phyloP scores from a whole-genome alignment of 2,329 filamentous ascomycete genomes.

The Amesomyces nigricolor region DNA sequence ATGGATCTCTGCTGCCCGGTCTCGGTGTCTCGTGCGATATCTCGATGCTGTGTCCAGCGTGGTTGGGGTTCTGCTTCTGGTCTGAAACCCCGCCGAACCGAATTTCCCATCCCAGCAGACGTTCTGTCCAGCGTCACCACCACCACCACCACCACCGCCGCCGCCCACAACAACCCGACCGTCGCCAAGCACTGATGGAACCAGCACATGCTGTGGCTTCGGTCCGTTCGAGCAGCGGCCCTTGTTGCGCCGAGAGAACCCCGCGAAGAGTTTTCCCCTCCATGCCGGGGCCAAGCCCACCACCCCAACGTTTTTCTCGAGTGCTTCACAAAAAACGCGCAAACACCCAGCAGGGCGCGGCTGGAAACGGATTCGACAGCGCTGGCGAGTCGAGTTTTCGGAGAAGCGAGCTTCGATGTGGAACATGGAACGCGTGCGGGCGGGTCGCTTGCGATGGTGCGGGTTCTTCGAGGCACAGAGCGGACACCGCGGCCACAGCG shows the following conservation, averaged over 20 bases:
- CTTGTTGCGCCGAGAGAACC: neutral
- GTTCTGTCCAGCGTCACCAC: neutral
- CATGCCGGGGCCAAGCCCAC: neutral
- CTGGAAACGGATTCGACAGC: neutral
- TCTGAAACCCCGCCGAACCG: neutral
- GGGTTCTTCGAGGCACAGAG: neutral
- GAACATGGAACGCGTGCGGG: neutral
- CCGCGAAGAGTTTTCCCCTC: neutral
- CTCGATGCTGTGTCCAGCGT: neutral
- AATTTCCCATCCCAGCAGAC: neutral
- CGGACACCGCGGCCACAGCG: too few species aligned
- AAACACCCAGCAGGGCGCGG: neutral
- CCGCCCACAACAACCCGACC: too few species aligned
- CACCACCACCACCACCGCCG: too few species aligned
- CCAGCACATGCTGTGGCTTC: neutral
- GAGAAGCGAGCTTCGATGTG: slow-evolving; percentile 7
- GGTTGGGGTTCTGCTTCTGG: neutral
- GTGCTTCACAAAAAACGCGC: neutral
- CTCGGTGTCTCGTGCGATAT: slow-evolving; percentile 1
- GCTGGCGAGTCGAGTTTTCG: neutral
- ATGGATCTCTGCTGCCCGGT: neutral
- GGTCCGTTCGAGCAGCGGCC: neutral
- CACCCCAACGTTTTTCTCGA: neutral
- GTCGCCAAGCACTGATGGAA: too few species aligned
- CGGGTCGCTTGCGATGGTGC: neutral